A percentile compares a stretch with the other conserved stretches of the same genome.
These are phyloP conservation scores for Lathyrus tuberosus DNA, from an alignment of 306 rosid species.

Conservation along the genomic window DNA sequence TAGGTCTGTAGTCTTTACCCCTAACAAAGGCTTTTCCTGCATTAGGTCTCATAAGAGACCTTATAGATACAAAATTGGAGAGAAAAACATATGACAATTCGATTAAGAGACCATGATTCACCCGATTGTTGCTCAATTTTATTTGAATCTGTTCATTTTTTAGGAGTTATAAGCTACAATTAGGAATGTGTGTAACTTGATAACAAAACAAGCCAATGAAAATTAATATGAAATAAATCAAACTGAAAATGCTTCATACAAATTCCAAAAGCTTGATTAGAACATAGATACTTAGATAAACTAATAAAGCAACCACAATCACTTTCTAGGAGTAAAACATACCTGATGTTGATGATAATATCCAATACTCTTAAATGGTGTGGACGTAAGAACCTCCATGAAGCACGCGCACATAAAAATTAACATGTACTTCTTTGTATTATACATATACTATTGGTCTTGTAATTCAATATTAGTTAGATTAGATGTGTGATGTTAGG, in stretches of 20 bases:
- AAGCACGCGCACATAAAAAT: constrained; percentile 41
- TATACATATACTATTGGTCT: constrained; percentile 41
- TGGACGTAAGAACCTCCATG: constrained; percentile 29
- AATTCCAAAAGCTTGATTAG: not conserved
- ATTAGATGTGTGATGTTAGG: too few relatives aligned
- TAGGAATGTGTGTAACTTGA: constrained; percentile 2
- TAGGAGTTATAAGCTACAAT: constrained; percentile 9
- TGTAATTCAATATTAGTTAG: too few relatives aligned
- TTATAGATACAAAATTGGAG: constrained; percentile 56
- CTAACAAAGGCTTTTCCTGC: constrained; percentile 71
- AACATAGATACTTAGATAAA: too few relatives aligned
- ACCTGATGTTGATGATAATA: too few relatives aligned
- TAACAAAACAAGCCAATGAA: constrained; percentile 27
- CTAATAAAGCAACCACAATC: too few relatives aligned
- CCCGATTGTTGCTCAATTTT: constrained; percentile 60
- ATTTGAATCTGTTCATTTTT: constrained; percentile 58
- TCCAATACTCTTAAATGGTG: constrained; percentile 22
- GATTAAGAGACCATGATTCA: constrained; percentile 62
- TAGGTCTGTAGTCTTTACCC: not conserved
- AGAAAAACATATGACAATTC: constrained; percentile 70
- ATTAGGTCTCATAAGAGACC: constrained; percentile 77
- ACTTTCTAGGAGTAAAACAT: too few relatives aligned
- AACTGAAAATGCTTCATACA: not conserved
- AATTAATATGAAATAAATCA: not conserved
- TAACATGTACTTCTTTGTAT: constrained; percentile 35